Base-by-base conservation (phyloP, 2,329 filamentous ascomycete genomes). In the Purpureocillium takamizusanense region DNA sequence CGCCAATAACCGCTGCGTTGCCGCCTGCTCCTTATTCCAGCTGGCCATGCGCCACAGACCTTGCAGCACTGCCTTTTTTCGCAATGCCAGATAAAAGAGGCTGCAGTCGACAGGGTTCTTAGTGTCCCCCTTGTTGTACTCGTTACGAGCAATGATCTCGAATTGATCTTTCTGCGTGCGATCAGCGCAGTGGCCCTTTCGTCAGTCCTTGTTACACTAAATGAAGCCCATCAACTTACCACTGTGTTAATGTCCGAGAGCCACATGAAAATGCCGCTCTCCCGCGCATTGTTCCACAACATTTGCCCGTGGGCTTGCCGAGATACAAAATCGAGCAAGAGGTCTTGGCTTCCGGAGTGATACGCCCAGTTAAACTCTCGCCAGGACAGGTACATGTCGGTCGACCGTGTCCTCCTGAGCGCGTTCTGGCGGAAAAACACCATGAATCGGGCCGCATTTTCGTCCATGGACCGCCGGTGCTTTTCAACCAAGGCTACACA, bases 181-280 rank as follows among this genome's bases (percentile, higher is more conserved):
- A n/a, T 25, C 21, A 25, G 6, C 5, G 10, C 6, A 10, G 21
- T 25, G 21, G 10, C 21, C 5, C 21, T 10, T 10, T 6, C 5
- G 21, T 10, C 21, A 5, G 6, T 25, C 21, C 21, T 25, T 25
- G 21, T 25, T 10, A n/a, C n/a, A n/a, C n/a, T n/a, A n/a, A n/a
- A n/a, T n/a, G n/a, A n/a, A 25, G 21, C 21, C 21, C 21, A 25
- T 25, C 21, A 21, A 58, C 80, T 60, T 70, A 92, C 86, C 55
- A 97, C 66, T 16, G 87, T 80, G 39, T 73, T 75, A 14, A 71
- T 61, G 57, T 95, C 89, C 1, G 79, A 77, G 46, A 98, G 71
- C 90, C 92, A 98, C 80, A 95, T 90, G 54, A 95, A 95, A 39
- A 97, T 72, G 10, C 92, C 92, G 47, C 83, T 86, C 55, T 94